A percentile compares a stretch with the other conserved stretches of the same genome.
phyloP scores from a whole-genome alignment of 225 moss, liverwort and hornwort species.

The Asterella californica region DNA sequence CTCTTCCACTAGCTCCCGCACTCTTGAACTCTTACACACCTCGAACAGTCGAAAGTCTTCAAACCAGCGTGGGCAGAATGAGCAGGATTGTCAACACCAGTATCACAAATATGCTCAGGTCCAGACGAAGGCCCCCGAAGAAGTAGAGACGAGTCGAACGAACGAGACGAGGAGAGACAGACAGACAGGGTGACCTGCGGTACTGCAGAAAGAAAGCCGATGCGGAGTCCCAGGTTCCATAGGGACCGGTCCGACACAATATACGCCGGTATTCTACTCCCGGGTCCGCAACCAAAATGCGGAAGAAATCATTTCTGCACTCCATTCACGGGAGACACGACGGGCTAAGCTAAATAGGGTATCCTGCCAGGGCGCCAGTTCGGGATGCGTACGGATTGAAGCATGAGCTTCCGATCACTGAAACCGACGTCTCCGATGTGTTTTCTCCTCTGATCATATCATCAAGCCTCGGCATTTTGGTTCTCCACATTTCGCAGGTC shows the following conservation, averaged over 20 bases:
- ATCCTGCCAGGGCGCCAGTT: conserved; percentile 17
- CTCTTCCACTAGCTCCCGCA: not conserved
- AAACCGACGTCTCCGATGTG: not conserved
- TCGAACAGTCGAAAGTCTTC: not conserved
- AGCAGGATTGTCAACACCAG: conserved; percentile 19
- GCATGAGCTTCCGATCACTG: not conserved
- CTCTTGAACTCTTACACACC: not conserved
- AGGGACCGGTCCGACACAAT: conserved; percentile 19
- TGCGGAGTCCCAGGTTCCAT: not conserved
- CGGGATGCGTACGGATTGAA: conserved; percentile 24
- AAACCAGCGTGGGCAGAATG: not conserved
- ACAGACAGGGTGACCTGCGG: not conserved
- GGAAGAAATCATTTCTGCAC: conserved; percentile 16
- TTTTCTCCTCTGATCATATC: conserved; percentile 28
- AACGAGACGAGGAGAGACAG: not conserved
- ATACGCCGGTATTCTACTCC: not conserved
- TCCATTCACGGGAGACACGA: conserved; percentile 40
- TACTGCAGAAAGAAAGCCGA: conserved; percentile 20
- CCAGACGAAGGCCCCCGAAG: not conserved
- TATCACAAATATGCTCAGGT: conserved; percentile 5
- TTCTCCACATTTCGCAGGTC: conserved; percentile 25
- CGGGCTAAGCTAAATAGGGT: conserved; percentile 12
- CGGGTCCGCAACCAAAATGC: not conserved
- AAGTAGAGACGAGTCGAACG: conserved; percentile 12
- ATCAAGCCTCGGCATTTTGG: conserved; percentile 25